Conservation (phyloP, 805 yeast genomes). For the Nakazawaea pomicola region DNA sequence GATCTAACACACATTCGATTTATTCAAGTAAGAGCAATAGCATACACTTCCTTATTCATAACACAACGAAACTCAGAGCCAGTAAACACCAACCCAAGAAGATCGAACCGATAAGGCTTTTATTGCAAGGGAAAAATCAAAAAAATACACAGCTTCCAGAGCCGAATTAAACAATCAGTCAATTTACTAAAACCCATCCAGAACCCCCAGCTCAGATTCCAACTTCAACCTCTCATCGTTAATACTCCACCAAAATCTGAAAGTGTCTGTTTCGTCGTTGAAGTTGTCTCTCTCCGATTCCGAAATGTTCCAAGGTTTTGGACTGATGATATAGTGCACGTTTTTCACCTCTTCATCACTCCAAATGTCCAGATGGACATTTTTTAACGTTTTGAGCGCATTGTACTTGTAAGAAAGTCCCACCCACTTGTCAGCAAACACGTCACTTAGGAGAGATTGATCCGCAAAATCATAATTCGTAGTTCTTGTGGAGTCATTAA, state of each 20-base stretch:
- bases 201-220: conserved; percentile 12
- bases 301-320: conserved; percentile 55
- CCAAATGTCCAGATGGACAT: conserved; percentile 43
- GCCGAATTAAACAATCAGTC: too few relatives aligned
- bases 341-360: conserved; percentile 44
- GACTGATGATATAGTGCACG: conserved; percentile 51
- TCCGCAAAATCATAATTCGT: conserved; percentile 50
- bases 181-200: conserved; percentile 9
- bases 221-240: conserved; percentile 30
- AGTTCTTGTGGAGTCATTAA: conserved; percentile 33
- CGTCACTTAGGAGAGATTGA: conserved; percentile 51
- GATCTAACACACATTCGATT: too few relatives aligned
- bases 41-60: too few relatives aligned
- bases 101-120: too few relatives aligned
- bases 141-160: too few relatives aligned
- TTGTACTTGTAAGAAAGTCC: conserved; percentile 50
- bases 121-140: too few relatives aligned
- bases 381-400: conserved; percentile 47
- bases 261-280: conserved; percentile 41
- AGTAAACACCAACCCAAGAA: too few relatives aligned
- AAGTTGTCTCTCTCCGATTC: conserved; percentile 16
- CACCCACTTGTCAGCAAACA: conserved; percentile 45
- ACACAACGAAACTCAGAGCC: too few relatives aligned
- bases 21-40: too few relatives aligned
- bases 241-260: conserved; percentile 44